Evolutionary conservation across 2,329 filamentous ascomycete species (phyloP).

Genomic region (Calonectria hawksworthii): DNA sequence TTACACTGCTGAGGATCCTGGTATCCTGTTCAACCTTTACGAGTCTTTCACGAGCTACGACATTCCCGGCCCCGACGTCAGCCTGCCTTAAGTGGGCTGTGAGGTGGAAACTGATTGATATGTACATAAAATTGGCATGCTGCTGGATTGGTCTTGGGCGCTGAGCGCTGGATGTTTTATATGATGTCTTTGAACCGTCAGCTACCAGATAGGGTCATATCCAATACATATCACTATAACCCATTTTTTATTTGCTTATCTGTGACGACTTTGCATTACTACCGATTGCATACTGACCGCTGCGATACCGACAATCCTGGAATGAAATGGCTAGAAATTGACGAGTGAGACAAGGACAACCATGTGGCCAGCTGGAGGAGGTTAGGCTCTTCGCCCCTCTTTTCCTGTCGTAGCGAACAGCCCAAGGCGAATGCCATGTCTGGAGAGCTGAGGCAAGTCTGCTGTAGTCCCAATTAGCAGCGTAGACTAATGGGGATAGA

Average conservation of each 20-base stretch:
- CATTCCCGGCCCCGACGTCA: constrained; percentile 49
- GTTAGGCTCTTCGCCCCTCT: background rate
- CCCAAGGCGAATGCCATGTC: background rate
- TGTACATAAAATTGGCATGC: background rate
- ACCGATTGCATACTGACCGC: background rate
- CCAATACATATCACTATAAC: background rate
- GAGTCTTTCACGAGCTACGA: constrained; percentile 44
- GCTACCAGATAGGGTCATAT: background rate
- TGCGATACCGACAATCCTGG: background rate
- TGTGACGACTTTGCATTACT: background rate
- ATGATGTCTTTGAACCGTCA: background rate
- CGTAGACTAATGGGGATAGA: background rate
- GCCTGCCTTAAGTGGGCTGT: constrained; percentile 23
- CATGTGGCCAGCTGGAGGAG: background rate
- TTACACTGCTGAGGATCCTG: constrained; percentile 52
- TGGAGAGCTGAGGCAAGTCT: background rate
- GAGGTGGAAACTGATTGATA: background rate
- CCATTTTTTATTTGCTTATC: background rate
- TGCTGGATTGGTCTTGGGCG: background rate
- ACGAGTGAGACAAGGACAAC: background rate
- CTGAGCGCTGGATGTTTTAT: background rate
- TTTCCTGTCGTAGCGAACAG: background rate
- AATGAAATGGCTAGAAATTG: background rate
- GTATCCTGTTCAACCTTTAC: constrained; percentile 54
- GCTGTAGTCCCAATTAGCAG: background rate